A percentile compares a stretch with the other conserved stretches of the same genome.
Conservation (phyloP, 306 rosid genomes). For the Morella rubra region DNA sequence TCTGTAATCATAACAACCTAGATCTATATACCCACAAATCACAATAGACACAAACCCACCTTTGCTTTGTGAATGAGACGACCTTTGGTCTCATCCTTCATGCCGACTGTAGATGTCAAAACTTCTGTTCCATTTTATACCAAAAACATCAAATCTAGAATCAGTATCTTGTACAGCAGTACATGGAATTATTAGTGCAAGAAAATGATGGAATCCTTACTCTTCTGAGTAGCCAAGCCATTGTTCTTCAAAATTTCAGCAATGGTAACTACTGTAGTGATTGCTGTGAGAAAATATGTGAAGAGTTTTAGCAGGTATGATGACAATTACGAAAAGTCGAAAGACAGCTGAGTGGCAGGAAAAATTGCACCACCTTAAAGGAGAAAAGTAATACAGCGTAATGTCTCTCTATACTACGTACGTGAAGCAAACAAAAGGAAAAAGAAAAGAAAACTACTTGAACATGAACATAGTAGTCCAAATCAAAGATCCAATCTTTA, state of each 20-base stretch:
- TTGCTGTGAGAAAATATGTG: conserved; percentile 49
- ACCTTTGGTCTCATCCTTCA: conserved; percentile 90
- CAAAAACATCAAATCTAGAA: conserved; percentile 20
- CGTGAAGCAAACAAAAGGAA: too few species aligned
- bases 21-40: background rate
- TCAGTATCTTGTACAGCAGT: conserved; percentile 1
- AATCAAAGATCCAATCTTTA: too few species aligned
- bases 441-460: too few species aligned
- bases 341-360: too few species aligned
- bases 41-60: conserved; percentile 35
- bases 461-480: too few species aligned
- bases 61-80: conserved; percentile 91
- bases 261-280: conserved; percentile 91
- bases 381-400: too few species aligned
- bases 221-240: conserved; percentile 89
- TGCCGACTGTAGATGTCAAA: conserved; percentile 84
- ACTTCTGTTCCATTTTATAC: conserved; percentile 56
- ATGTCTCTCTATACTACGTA: too few species aligned
- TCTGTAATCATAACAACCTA: too few species aligned
- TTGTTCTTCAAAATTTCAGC: conserved; percentile 94
- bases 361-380: too few species aligned
- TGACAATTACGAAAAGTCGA: background rate
- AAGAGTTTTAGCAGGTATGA: conserved; percentile 8
- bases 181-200: background rate
- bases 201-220: conserved; percentile 38